Conservation (phyloP, 805 yeast species). For the Saccharomycopsis sp. region DNA sequence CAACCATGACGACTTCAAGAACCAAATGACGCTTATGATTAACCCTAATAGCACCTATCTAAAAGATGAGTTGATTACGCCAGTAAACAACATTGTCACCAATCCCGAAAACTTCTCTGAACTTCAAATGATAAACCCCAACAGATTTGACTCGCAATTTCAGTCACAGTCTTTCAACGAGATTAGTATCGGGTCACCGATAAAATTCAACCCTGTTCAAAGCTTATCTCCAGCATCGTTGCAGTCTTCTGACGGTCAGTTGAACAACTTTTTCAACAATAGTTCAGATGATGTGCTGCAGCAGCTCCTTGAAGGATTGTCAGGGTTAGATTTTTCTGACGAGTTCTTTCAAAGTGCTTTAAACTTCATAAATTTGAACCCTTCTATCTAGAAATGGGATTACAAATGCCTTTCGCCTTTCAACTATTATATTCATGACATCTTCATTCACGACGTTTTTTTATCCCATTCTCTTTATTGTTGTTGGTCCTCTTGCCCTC, state of each 20-base stretch:
- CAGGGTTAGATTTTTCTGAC: constrained; percentile 1
- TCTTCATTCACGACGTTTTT: background rate
- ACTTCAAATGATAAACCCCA: background rate
- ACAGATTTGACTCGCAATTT: background rate
- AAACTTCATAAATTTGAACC: background rate
- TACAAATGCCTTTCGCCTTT: background rate
- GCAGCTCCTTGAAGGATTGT: background rate
- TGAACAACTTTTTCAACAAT: background rate
- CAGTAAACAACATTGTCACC: background rate
- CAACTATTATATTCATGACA: background rate
- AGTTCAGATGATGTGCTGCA: background rate
- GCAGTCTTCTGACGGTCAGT: constrained; percentile 6
- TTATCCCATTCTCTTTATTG: background rate
- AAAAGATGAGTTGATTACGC: background rate
- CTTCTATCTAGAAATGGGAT: background rate
- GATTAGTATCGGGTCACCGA: constrained; percentile 5
- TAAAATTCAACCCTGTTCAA: background rate
- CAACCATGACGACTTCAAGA: background rate
- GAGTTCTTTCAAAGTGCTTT: constrained; percentile 1
- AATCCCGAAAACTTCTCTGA: background rate
- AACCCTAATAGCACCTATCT: background rate
- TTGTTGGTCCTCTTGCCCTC: background rate
- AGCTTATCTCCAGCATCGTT: constrained; percentile 3
- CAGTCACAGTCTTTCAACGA: background rate
- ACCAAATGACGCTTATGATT: background rate